Evolutionary conservation across 192 early-diverging fungal genomes (phyloP), one percentile per base, ranked within the genome.

Genomic region (Podochytrium sp.): DNA sequence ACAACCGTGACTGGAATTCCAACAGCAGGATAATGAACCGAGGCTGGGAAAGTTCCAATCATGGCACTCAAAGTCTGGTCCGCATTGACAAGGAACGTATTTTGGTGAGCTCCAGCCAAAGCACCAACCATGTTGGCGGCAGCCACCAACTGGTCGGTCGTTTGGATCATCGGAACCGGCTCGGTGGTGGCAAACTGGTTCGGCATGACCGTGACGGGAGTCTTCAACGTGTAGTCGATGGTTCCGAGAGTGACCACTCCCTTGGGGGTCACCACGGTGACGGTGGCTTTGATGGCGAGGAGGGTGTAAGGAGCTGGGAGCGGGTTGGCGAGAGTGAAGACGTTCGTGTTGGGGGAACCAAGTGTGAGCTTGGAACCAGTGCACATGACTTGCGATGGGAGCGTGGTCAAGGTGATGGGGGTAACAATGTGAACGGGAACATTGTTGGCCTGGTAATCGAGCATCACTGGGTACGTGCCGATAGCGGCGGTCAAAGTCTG

Each of bases 401-500:
- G n/a, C n/a, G n/a, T n/a, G n/a, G n/a, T n/a, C n/a, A n/a, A n/a
- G n/a, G n/a, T n/a, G n/a, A n/a, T n/a, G n/a, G n/a, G n/a, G n/a
- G n/a, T n/a, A n/a, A n/a, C n/a, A n/a, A 66, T 18, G 10, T 16
- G 47, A 25, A 69, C 38, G 7, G 67, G 67, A 12, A 69, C 67
- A 39, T 41, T 34, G n/a, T 70, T 70, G 10, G 25, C 32, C 10
- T 16, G 14, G 37, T 70, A 70, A 42, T 34, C 23, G 16, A 70
- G 10, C 14, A 39, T 34, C n/a, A n/a, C 38, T 38, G 49, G 67
- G 37, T 35, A 70, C 3, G 5, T 70, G 4, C 67, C 67, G 16
- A 70, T 23, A 7, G 25, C 25, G 37, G 25, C 32, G 32, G 27
- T 18, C 14, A 70, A 47, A 0, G 53, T 56, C 14, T 27, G 27